Evolutionary conservation across 345 rosid species (phyloP), one percentile per base, ranked within the genome.

Genomic region (Pelargonium nanum): DNA sequence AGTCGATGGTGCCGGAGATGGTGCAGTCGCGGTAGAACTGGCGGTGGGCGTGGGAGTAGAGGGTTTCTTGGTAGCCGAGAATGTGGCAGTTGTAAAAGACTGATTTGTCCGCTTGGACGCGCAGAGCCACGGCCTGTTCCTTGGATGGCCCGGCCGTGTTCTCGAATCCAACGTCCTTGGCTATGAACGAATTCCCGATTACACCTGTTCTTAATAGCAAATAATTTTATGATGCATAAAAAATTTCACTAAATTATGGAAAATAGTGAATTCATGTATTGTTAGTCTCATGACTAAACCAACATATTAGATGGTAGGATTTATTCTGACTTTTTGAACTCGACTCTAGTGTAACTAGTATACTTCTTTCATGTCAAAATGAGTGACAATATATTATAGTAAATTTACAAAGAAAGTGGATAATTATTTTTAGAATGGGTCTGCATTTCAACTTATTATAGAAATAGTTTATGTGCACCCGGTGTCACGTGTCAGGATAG

Each of bases 21-120:
- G 77, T 73, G 65, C 97, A 89, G 62, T 83, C 83, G 12, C 86
- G 82, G 77, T 77, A 89, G 83, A 75, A 86, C 60, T 89, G 97
- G 7, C 88, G 68, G 63, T 85, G 80, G 53, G 85, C 75, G 65
- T 85, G 89, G 17, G 50, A 62, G 77, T 87, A 85, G 56, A 89
- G 83, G 0, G 97, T 83, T 79, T 83, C 80, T 74, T 85, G 89
- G 80, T 72, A 74, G 0, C 82, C 95, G 44, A 80, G 80, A 56
- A 89, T 74, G 7, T 70, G 78, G 77, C 88, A 85, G 68, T 65
- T 77, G 73, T 72, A 63, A 75, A 87, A 79, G 2, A 79, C 62
- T 26, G 91, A 66, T 68, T 13, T 63, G 55, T 89, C 88, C 0
- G 83, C 63, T 17, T 78, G 73, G 4, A 83, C 81, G n/a, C 83